Evolutionary conservation across 1,284 basidiomycete genomes (phyloP).

Genomic region (Rhodotorula sp.): DNA sequence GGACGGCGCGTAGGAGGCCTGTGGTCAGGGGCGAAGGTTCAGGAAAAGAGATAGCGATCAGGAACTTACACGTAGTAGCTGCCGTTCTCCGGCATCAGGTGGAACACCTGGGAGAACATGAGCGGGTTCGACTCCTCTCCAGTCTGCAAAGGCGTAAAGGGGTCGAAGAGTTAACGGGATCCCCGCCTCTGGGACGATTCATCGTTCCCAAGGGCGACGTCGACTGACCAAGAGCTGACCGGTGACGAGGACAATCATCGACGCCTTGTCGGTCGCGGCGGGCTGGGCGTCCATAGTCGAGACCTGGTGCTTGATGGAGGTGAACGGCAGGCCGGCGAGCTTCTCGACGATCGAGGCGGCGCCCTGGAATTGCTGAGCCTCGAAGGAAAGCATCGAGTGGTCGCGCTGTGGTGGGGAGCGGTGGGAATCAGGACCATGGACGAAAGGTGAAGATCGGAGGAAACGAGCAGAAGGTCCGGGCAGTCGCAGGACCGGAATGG

Average conservation of each 20-base stretch:
- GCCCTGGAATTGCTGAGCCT: constrained; percentile 67
- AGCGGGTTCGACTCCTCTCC: constrained; percentile 77
- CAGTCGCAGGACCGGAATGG: no score
- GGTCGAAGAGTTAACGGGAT: not conserved
- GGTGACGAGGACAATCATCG: constrained; percentile 83
- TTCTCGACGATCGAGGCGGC: constrained; percentile 69
- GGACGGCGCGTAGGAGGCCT: not conserved
- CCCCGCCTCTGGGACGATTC: not conserved
- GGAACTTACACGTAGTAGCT: constrained; percentile 78
- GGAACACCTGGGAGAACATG: constrained; percentile 87
- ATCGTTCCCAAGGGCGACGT: constrained; percentile 43
- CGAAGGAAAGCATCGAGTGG: constrained; percentile 86
- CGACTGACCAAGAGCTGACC: constrained; percentile 70
- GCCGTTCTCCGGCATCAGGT: constrained; percentile 69
- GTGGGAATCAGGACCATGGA: no score
- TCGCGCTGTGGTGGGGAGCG: constrained; percentile 59
- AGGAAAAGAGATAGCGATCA: no score
- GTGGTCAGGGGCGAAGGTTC: not conserved
- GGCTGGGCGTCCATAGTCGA: constrained; percentile 87
- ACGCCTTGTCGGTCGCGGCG: constrained; percentile 62
- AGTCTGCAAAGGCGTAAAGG: constrained; percentile 57
- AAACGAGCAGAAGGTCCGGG: not conserved
- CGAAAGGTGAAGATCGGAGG: no score
- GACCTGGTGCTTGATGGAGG: constrained; percentile 77
- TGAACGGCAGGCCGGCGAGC: constrained; percentile 76